Evolutionary conservation across 2,329 filamentous ascomycete species (phyloP).

Genomic region (Hypomyces rosellus): DNA sequence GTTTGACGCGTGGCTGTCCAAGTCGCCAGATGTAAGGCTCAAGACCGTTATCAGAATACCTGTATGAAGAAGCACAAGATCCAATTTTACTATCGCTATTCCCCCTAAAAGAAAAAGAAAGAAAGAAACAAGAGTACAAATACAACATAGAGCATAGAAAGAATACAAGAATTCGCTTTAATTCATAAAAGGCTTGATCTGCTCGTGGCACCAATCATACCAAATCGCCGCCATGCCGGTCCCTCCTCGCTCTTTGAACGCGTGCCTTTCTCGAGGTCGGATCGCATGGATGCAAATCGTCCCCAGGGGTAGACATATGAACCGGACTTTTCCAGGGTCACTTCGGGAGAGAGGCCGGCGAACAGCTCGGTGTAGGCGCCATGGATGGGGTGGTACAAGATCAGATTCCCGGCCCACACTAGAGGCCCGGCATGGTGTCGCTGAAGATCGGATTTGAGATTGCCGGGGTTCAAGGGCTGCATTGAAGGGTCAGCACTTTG

Average conservation of each 20-base stretch:
- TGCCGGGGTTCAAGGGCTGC: slow-evolving; percentile 28
- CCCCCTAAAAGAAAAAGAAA: too few species aligned
- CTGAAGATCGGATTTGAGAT: slow-evolving; percentile 27
- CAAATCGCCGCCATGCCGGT: slow-evolving; percentile 5
- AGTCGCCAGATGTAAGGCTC: neutral
- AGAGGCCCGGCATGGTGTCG: neutral
- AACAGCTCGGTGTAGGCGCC: slow-evolving; percentile 46
- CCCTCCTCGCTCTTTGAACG: neutral
- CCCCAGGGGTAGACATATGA: slow-evolving; percentile 9
- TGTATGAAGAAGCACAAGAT: too few species aligned
- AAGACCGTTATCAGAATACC: neutral
- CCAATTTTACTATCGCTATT: too few species aligned
- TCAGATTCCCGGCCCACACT: neutral
- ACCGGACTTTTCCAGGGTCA: slow-evolving; percentile 26
- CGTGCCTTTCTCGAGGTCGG: slow-evolving; percentile 5
- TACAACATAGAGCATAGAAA: too few species aligned
- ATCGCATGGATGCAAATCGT: slow-evolving; percentile 4
- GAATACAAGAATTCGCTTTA: neutral
- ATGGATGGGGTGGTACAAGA: slow-evolving; percentile 23
- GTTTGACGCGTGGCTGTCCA: slow-evolving; percentile 7
- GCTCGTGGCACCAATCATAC: slow-evolving; percentile 9
- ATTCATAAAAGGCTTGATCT: slow-evolving; percentile 1
- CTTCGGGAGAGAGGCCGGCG: slow-evolving; percentile 37
- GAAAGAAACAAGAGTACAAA: too few species aligned
- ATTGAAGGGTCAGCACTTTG: neutral